These are phyloP conservation scores for Tephrocybe sp. DNA, from an alignment of 768 basidiomycete species.

Conservation along the genomic window DNA sequence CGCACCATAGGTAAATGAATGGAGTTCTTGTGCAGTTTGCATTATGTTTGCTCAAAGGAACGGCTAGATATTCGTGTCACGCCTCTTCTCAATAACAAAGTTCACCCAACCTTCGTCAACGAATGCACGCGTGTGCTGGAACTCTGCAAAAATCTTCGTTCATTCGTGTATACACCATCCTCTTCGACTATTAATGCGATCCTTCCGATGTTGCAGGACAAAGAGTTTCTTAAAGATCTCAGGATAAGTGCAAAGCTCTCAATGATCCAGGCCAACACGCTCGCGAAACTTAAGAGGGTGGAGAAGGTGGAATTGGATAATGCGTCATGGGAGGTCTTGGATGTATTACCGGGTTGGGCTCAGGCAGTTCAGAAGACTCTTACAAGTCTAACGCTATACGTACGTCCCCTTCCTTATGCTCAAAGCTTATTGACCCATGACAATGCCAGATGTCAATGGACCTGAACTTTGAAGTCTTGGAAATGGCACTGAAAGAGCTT, in stretches of 20 bases:
- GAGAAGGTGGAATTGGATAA: conserved; percentile 52
- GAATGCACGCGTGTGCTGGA: conserved; percentile 51
- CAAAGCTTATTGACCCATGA: neutral
- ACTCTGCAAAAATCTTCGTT: conserved; percentile 50
- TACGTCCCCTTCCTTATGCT: conserved; percentile 32
- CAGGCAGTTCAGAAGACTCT: conserved; percentile 41
- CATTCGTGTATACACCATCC: conserved; percentile 55
- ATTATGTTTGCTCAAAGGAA: neutral
- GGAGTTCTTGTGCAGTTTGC: neutral
- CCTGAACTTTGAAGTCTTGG: conserved; percentile 52
- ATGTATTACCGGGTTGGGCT: conserved; percentile 60
- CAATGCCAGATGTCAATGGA: conserved; percentile 56
- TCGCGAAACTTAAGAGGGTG: conserved; percentile 40
- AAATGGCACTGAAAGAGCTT: conserved; percentile 45
- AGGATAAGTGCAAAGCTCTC: conserved; percentile 57
- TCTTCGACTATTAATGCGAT: conserved; percentile 44
- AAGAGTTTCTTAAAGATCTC: conserved; percentile 43
- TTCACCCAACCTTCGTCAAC: conserved; percentile 47
- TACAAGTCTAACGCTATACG: conserved; percentile 57
- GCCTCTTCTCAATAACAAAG: conserved; percentile 37
- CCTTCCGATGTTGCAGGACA: conserved; percentile 44
- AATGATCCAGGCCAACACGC: conserved; percentile 43
- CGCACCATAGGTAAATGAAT: conserved; percentile 51
- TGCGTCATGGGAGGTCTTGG: conserved; percentile 63
- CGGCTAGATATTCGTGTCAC: conserved; percentile 51